Base-by-base conservation (phyloP, 1,284 basidiomycete genomes). In the Trametes versicolor region DNA sequence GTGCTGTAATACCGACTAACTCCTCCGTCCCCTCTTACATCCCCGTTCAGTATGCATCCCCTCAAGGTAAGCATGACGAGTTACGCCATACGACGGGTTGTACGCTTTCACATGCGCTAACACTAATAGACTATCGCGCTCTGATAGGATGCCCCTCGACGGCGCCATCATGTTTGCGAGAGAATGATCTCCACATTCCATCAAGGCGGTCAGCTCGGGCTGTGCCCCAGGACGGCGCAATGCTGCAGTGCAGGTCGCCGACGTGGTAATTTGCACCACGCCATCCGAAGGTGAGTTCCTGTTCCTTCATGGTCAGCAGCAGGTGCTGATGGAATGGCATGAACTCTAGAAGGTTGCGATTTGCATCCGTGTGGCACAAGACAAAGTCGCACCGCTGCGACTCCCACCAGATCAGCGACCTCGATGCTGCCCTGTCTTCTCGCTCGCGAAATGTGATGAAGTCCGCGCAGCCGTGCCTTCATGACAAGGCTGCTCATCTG, bases 401-500 rank as follows among this genome's bases (percentile, higher is more conserved):
- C 25, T 49, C 25, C 25, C 25, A 49, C 45, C 48, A 39, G 48
- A 27, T 29, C 25, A 49, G 17, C 45, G 8, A 17, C 25, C 25
- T 13, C 29, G 10, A 12, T 39, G 17, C 27, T 25, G 39, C 17
- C 45, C 19, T 29, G 36, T 41, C 58, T 32, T 15, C 39, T 25
- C 4, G 10, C 32, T 23, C n/a, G 21, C 12, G 13, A 2, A 36
- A 13, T n/a, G 50, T 53, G 50, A 53, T 60, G 37, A 7, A 4
- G 36, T 19, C 27, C 10, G 15, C 47, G 15, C 47, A 49, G 17
- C 32, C 25, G 10, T n/a, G 47, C 25, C 47, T 53, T 47, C 43
- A 12, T 53, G 41, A 47, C 48, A 59, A 51, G 49, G 21, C 57
- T n/a, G 23, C 29, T 32, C 29, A 32, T 32, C 29, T 32, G 29